Percentiles rank a stretch among this genome's conserved stretches.
These are phyloP conservation scores for Metschnikowia picachoensis DNA, from an alignment of 805 yeast species.

Conservation along the genomic window DNA sequence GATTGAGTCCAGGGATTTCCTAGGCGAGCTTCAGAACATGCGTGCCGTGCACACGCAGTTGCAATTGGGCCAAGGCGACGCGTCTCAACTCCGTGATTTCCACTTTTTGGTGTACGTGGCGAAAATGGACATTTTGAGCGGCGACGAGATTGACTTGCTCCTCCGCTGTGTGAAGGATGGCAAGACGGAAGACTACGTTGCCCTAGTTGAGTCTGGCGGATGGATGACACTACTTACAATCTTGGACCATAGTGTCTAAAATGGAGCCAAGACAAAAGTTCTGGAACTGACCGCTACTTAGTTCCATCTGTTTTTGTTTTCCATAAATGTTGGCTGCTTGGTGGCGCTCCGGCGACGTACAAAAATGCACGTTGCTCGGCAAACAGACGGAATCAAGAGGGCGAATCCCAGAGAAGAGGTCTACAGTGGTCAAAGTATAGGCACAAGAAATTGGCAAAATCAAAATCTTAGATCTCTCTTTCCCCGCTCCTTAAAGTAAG, in stretches of 20 bases:
- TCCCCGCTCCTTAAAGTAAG: too few relatives aligned
- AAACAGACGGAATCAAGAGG: too few relatives aligned
- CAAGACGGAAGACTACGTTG: conserved; percentile 43
- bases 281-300: too few relatives aligned
- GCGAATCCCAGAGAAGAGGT: too few relatives aligned
- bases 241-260: conserved; percentile 30
- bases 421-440: too few relatives aligned
- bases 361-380: too few relatives aligned
- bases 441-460: too few relatives aligned
- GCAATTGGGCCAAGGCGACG: conserved; percentile 29
- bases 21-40: conserved; percentile 73
- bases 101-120: conserved; percentile 64
- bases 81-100: conserved; percentile 56
- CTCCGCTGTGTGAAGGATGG: conserved; percentile 44
- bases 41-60: conserved; percentile 50
- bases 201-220: conserved; percentile 60
- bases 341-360: too few relatives aligned
- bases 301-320: too few relatives aligned
- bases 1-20: conserved; percentile 72
- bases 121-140: conserved; percentile 53
- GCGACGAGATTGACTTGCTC: conserved; percentile 50
- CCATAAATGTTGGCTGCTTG: too few relatives aligned
- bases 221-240: conserved; percentile 77
- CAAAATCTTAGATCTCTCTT: too few relatives aligned
- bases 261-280: too few relatives aligned